phyloP scores from a whole-genome alignment of 2,329 filamentous ascomycete species.

The Chalara sp. region DNA sequence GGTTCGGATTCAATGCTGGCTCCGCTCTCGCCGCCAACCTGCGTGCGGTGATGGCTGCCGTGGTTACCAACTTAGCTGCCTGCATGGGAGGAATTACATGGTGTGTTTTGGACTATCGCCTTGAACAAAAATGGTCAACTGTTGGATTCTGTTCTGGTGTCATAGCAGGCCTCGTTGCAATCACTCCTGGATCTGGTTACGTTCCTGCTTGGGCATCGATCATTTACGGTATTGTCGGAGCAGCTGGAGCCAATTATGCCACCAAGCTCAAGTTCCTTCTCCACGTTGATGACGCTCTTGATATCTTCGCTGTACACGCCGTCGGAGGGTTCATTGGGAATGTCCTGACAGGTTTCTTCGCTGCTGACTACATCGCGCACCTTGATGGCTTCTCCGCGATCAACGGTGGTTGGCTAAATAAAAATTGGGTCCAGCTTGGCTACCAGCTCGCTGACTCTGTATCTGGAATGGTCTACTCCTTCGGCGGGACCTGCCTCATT shows the following conservation, averaged over 20 bases:
- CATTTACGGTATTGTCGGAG: slow-evolving; percentile 70
- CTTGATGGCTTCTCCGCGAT: slow-evolving; percentile 67
- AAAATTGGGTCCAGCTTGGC: slow-evolving; percentile 74
- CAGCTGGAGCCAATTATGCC: slow-evolving; percentile 76
- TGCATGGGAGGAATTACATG: slow-evolving; percentile 81
- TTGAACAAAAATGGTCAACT: slow-evolving; percentile 88
- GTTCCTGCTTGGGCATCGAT: slow-evolving; percentile 82
- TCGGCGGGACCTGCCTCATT: slow-evolving; percentile 70
- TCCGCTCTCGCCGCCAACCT: slow-evolving; percentile 76
- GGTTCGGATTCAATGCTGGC: slow-evolving; percentile 93
- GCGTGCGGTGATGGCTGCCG: slow-evolving; percentile 77
- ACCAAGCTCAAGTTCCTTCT: slow-evolving; percentile 87
- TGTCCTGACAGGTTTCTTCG: slow-evolving; percentile 74
- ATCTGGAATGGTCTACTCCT: slow-evolving; percentile 70
- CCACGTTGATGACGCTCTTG: slow-evolving; percentile 74
- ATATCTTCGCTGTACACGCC: slow-evolving; percentile 81
- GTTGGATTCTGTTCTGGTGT: slow-evolving; percentile 91
- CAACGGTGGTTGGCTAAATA: slow-evolving; percentile 74
- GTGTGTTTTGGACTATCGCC: slow-evolving; percentile 82
- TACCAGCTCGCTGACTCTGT: slow-evolving; percentile 81
- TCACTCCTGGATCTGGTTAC: slow-evolving; percentile 80
- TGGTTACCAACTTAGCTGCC: slow-evolving; percentile 80
- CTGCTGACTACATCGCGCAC: slow-evolving; percentile 75
- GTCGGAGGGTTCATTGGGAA: slow-evolving; percentile 76
- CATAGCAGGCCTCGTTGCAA: slow-evolving; percentile 78